Percentiles rank a stretch among this genome's conserved stretches.
These are phyloP conservation scores for Ambrosia trifida DNA, from an alignment of 129 eudicot species.

Conservation along the genomic window DNA sequence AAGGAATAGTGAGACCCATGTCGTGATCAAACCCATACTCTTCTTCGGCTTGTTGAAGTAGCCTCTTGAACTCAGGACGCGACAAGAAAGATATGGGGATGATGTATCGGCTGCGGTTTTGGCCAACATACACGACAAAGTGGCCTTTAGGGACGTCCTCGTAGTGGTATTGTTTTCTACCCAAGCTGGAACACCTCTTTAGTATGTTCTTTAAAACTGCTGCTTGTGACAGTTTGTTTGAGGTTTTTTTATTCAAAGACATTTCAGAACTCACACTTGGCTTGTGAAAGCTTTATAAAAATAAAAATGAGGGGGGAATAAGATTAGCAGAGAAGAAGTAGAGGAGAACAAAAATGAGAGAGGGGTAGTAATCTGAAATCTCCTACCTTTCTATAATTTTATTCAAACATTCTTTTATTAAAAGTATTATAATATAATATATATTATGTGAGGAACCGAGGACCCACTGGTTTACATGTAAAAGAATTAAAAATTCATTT, in stretches of 20 bases:
- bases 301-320: not conserved
- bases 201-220: constrained; percentile 63
- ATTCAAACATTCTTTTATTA: not conserved
- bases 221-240: constrained; percentile 58
- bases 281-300: too few species aligned
- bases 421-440: too few species aligned
- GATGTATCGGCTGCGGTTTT: constrained; percentile 58
- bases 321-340: too few species aligned
- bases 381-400: not conserved
- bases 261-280: constrained; percentile 22
- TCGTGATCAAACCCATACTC: constrained; percentile 83
- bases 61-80: constrained; percentile 51
- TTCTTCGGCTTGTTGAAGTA: constrained; percentile 69
- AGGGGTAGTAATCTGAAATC: not conserved
- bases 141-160: constrained; percentile 80
- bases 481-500: too few species aligned
- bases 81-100: constrained; percentile 64
- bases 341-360: not conserved
- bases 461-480: too few species aligned
- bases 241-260: constrained; percentile 47
- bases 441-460: too few species aligned
- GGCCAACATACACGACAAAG: constrained; percentile 76
- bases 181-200: constrained; percentile 63
- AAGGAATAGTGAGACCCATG: constrained; percentile 82
- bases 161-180: constrained; percentile 48